phyloP scores from a whole-genome alignment of 2,329 filamentous ascomycete genomes.

The Dothidotthia symphoricarpi region DNA sequence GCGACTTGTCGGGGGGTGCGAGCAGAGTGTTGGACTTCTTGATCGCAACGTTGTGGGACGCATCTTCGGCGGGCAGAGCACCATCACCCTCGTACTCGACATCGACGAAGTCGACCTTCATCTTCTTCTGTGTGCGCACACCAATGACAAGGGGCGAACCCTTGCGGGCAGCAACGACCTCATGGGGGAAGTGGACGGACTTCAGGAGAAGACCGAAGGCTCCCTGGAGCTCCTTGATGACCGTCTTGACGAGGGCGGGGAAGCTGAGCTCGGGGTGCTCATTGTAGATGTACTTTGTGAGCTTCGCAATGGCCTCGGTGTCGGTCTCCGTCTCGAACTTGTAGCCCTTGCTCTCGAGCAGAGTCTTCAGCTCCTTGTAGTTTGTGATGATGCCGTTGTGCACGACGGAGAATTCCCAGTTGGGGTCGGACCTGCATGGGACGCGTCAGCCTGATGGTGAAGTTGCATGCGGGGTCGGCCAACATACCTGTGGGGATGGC shows the following conservation, averaged over 20 bases:
- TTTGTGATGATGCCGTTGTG: slow-evolving; percentile 99
- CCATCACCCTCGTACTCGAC: slow-evolving; percentile 89
- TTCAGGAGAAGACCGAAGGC: slow-evolving; percentile 97
- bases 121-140: slow-evolving; percentile 94
- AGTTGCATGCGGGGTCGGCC: slow-evolving; percentile 45
- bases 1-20: slow-evolving; percentile 92
- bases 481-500: slow-evolving; percentile 92
- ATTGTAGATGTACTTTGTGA: slow-evolving; percentile 97
- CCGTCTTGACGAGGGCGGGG: slow-evolving; percentile 92
- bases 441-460: slow-evolving; percentile 17
- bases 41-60: slow-evolving; percentile 92
- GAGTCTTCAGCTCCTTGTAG: slow-evolving; percentile 98
- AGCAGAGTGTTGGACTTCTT: slow-evolving; percentile 72
- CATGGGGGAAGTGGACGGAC: slow-evolving; percentile 96
- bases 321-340: slow-evolving; percentile 99
- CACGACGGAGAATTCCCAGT: slow-evolving; percentile 94
- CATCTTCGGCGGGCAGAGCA: slow-evolving; percentile 82
- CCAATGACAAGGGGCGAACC: slow-evolving; percentile 96
- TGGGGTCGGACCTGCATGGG: slow-evolving; percentile 73
- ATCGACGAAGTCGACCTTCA: slow-evolving; percentile 99
- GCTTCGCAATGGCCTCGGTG: slow-evolving; percentile 98
- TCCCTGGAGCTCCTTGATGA: slow-evolving; percentile 97
- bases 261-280: slow-evolving; percentile 92
- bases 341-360: slow-evolving; percentile 92
- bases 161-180: slow-evolving; percentile 97